phyloP scores from a whole-genome alignment of 805 yeast genomes.

The Candida xyloterini region DNA sequence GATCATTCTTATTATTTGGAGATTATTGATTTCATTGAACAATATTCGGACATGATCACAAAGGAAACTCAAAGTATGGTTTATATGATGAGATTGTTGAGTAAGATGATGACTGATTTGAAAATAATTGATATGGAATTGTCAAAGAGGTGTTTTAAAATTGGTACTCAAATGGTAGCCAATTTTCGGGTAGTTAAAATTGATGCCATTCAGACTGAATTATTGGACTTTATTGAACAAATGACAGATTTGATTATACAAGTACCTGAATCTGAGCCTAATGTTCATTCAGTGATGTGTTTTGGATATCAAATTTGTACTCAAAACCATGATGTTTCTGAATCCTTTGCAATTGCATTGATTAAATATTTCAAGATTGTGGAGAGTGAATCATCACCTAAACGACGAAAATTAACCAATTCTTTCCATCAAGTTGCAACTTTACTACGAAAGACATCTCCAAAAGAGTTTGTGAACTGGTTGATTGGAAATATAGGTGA shows the following conservation, averaged over 20 bases:
- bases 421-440: slow-evolving; percentile 1
- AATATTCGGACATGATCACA: not conserved
- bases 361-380: not conserved
- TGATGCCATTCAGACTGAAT: not conserved
- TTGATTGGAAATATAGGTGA: not conserved
- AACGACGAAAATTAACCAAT: not conserved
- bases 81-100: not conserved
- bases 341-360: slow-evolving; percentile 1
- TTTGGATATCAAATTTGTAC: slow-evolving; percentile 4
- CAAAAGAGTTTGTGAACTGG: not conserved
- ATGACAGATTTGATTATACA: not conserved
- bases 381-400: not conserved
- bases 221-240: not conserved
- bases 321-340: not conserved
- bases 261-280: not conserved
- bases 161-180: slow-evolving; percentile 2
- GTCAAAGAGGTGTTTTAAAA: not conserved
- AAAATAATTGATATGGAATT: not conserved
- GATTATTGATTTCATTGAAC: not conserved
- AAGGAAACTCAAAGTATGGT: not conserved
- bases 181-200: slow-evolving; percentile 3
- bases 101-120: slow-evolving; percentile 1
- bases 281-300: slow-evolving; percentile 2
- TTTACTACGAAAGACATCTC: slow-evolving; percentile 1
- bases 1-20: not conserved